Evolutionary conservation across 2,329 filamentous ascomycete species (phyloP), one percentile per base, ranked within the genome.

Genomic region (Corinectria fuckeliana): DNA sequence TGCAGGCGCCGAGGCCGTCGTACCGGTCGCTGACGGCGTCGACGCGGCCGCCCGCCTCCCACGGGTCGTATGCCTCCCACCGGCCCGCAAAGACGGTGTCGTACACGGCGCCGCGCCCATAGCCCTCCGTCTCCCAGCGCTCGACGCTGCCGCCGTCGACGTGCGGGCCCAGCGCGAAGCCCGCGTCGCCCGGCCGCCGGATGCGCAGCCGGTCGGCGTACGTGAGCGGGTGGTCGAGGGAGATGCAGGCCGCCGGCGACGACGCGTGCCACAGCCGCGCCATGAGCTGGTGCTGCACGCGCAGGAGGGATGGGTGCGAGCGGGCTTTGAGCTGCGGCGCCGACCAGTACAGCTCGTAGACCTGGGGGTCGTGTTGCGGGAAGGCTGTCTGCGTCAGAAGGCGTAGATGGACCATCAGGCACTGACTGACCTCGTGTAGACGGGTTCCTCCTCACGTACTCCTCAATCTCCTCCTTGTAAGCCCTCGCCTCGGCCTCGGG

Each of bases 21-120:
- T 97, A 95, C 30, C 93, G 77, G 74, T 97, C 89, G 60, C 86
- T 88, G 2, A 87, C 83, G 3, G 90, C 91, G 0, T 78, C 76
- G 0, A 94, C 81, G 4, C 93, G 85, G 6, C 85, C 84, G 63
- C 85, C 87, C 0, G 88, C 88, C 69, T 97, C 92, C 86, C 90
- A 97, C 0, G 92, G 86, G 69, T 97, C 91, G 70, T 92, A 93
- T 2, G 82, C 74, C 64, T 96, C 91, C 92, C 93, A 97, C 1
- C 81, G 75, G 0, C 93, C 94, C 18, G 84, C 76, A 56, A 92
- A 89, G 8, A 97, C 83, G 18, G 82, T 77, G 59, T 90, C 84
- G 74, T 96, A 97, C 3, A 93, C 90, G 2, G 81, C 79, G 11
- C 88, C 83, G 2, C 71, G 77, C 0, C 88, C 86, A 65, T 93